Evolutionary conservation across 2,329 filamentous ascomycete genomes (phyloP), one percentile per base, ranked within the genome.

Genomic region (Hymenoscyphus scutula): DNA sequence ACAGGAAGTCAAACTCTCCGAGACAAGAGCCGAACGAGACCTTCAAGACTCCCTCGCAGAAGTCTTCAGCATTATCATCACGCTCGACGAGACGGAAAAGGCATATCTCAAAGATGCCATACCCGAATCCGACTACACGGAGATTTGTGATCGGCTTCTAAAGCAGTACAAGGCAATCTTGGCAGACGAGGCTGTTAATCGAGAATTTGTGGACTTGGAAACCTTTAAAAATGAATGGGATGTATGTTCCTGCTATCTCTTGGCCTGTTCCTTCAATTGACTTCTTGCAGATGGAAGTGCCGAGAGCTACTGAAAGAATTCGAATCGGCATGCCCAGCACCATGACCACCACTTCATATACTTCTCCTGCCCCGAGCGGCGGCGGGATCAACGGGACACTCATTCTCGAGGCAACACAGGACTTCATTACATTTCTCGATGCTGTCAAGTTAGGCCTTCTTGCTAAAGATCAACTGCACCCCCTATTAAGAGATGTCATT

Each of bases 381-480:
- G 65, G 68, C 60, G 77, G 79, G 69, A 82, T 67, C 59, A 69
- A 73, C 66, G 71, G 86, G 10, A 80, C 86, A 2, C 77, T 97
- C 38, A 96, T 98, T 63, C 80, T 96, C 51, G 89, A 94, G 67
- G 95, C 95, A 1, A 98, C 94, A 0, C 93, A 99, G 76, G 96
- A 97, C 75, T 99, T 99, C 76, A 99, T 99, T 76, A 99, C 95
- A 0, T 94, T 99, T 74, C 84, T 99, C 59, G 95, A 99, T 74
- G 96, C 95, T 17, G 84, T 99, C 70, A 93, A 93, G 74, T 86
- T 99, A 60, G 93, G 94, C 53, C 86, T 98, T 72, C 82, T 96
- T 11, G 94, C 94, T 56, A 99, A 99, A 74, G 94, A 98, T 76
- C 92, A 95, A 66, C 81, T 99, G n/a, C 96, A 99, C 74, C 95